phyloP scores from a whole-genome alignment of 106 monocot genomes.

The Narthecium ossifragum region DNA sequence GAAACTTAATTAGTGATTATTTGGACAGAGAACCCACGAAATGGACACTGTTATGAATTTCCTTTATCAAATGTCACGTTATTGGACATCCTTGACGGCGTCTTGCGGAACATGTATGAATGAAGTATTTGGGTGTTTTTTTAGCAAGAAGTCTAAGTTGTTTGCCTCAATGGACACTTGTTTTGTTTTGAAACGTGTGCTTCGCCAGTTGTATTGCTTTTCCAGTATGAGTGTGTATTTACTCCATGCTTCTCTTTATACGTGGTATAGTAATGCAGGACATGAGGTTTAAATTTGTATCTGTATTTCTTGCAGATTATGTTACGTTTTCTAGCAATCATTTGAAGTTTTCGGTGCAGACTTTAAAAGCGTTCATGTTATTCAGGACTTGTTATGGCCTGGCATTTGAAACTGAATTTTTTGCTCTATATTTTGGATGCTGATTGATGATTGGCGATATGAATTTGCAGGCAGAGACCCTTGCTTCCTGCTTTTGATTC shows the following conservation, averaged over 20 bases:
- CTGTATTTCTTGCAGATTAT: background rate
- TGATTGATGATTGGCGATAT: background rate
- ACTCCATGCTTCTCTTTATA: too few species aligned
- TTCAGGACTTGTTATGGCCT: too few species aligned
- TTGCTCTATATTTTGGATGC: background rate
- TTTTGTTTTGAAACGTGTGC: background rate
- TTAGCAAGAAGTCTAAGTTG: background rate
- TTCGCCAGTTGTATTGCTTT: too few species aligned
- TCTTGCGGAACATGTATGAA: background rate
- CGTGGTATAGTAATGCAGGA: too few species aligned
- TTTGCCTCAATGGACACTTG: background rate
- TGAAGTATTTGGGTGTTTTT: background rate
- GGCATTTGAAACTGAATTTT: background rate
- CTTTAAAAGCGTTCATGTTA: background rate
- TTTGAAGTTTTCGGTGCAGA: background rate
- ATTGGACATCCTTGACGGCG: background rate
- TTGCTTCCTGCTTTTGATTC: slow-evolving; percentile 71
- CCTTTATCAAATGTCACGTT: background rate
- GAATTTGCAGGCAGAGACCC: slow-evolving; percentile 37
- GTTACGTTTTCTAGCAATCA: background rate
- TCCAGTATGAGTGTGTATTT: too few species aligned
- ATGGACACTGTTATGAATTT: background rate
- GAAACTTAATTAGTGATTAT: background rate
- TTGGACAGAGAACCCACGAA: too few species aligned
- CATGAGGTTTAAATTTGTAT: background rate